phyloP scores from a whole-genome alignment of 176 grass and related monocot species.

The Microstegium vimineum region DNA sequence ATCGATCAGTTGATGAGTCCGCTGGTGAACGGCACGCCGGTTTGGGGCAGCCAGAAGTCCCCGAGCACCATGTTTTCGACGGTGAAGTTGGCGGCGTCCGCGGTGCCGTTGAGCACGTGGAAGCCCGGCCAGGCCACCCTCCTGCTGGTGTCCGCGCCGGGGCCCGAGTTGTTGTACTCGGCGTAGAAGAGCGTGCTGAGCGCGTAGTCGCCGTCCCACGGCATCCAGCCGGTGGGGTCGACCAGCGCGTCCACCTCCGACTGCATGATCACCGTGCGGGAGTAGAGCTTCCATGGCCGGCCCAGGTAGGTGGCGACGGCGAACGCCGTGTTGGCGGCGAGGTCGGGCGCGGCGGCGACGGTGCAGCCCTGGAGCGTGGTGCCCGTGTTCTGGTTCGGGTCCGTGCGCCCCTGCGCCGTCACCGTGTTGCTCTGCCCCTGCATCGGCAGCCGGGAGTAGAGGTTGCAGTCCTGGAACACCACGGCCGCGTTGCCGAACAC shows the following conservation, averaged over 20 bases:
- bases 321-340: slow-evolving; percentile 47
- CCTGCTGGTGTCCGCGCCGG: slow-evolving; percentile 45
- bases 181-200: slow-evolving; percentile 85
- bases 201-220: slow-evolving; percentile 71
- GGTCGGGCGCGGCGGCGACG: slow-evolving; percentile 55
- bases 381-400: slow-evolving; percentile 96
- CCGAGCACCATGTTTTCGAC: slow-evolving; percentile 77
- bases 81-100: slow-evolving; percentile 72
- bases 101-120: slow-evolving; percentile 50
- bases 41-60: slow-evolving; percentile 79
- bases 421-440: slow-evolving; percentile 81
- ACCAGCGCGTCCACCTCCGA: slow-evolving; percentile 49
- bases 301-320: slow-evolving; percentile 59
- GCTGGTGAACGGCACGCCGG: slow-evolving; percentile 68
- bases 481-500: slow-evolving; percentile 91
- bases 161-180: slow-evolving; percentile 65
- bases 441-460: slow-evolving; percentile 65
- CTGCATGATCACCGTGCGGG: slow-evolving; percentile 80
- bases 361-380: slow-evolving; percentile 62
- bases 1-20: slow-evolving; percentile 30
- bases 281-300: slow-evolving; percentile 80
- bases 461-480: slow-evolving; percentile 76
- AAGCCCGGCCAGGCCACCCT: slow-evolving; percentile 72
- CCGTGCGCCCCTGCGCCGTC: slow-evolving; percentile 80
- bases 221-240: slow-evolving; percentile 71